Evolutionary conservation across 192 early-diverging fungal species (phyloP).

Genomic region (Gigaspora rosea): DNA sequence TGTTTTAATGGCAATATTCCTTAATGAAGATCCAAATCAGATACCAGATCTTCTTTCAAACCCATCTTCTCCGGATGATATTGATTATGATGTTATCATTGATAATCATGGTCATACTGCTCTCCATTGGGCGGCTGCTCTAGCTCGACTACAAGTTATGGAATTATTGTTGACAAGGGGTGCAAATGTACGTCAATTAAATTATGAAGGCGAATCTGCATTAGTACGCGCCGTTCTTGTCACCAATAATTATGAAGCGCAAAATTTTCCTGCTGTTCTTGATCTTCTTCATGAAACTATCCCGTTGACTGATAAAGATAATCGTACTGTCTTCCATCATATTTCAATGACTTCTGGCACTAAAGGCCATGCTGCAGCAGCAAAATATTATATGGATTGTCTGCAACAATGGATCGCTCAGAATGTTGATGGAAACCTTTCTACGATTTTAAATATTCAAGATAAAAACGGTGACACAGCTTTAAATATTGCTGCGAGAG

Average conservation of each 20-base stretch:
- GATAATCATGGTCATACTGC: slow-evolving; percentile 95
- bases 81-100: slow-evolving; percentile 82
- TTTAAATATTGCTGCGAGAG: slow-evolving; percentile 81
- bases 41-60: slow-evolving; percentile 56
- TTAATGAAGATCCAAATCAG: slow-evolving; percentile 69
- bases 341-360: slow-evolving; percentile 73
- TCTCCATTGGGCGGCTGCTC: slow-evolving; percentile 94
- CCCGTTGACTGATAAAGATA: slow-evolving; percentile 66
- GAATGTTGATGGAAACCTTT: slow-evolving; percentile 44
- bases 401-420: slow-evolving; percentile 67
- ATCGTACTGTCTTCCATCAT: slow-evolving; percentile 89
- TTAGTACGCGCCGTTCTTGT: slow-evolving; percentile 86
- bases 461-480: slow-evolving; percentile 85
- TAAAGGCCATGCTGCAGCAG: slow-evolving; percentile 64
- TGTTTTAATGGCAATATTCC: slow-evolving; percentile 83
- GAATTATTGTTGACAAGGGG: slow-evolving; percentile 75
- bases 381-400: slow-evolving; percentile 90
- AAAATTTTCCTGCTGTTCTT: slow-evolving; percentile 77
- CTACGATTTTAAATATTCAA: slow-evolving; percentile 58
- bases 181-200: slow-evolving; percentile 68
- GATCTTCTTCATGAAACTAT: slow-evolving; percentile 75
- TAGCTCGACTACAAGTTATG: slow-evolving; percentile 75
- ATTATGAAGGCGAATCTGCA: slow-evolving; percentile 84
- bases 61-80: slow-evolving; percentile 44
- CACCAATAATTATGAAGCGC: slow-evolving; percentile 80